Conservation (phyloP, 495 filamentous ascomycete genomes). For the Astrothelium subdiscretum region DNA sequence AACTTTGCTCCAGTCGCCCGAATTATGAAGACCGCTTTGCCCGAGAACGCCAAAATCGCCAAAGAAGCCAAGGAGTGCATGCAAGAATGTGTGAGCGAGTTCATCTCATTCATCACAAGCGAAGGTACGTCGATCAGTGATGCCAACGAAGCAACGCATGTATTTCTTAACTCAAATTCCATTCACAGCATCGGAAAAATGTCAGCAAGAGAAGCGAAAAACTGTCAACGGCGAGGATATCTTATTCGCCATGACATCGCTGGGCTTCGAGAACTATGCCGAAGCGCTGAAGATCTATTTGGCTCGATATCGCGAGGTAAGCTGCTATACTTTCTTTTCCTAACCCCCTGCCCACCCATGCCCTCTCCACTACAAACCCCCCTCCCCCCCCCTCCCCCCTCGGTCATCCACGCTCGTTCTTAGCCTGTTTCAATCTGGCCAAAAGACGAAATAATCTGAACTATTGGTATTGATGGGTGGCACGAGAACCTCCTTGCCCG, state of each 20-base stretch:
- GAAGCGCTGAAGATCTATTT: conserved; percentile 97
- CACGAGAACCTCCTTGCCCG: conserved; percentile 30
- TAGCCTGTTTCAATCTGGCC: conserved; percentile 3
- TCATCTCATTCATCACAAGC: conserved; percentile 99
- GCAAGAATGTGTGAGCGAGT: conserved; percentile 99
- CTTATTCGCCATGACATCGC: conserved; percentile 95
- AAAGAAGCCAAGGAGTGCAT: conserved; percentile 99
- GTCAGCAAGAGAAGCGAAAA: conserved; percentile 97
- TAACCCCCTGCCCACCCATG: not conserved
- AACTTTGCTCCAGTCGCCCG: conserved; percentile 90
- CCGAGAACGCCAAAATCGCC: conserved; percentile 97
- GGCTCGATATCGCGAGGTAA: conserved; percentile 94
- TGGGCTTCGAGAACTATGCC: conserved; percentile 97
- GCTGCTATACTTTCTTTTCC: conserved; percentile 24
- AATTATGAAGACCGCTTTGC: conserved; percentile 95
- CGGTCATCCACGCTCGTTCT: not conserved
- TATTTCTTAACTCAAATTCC: conserved; percentile 26
- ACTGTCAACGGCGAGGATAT: conserved; percentile 99
- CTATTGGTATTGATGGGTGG: conserved; percentile 28
- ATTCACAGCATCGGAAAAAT: conserved; percentile 84
- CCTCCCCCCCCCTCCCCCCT: conserved; percentile 16
- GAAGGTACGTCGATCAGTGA: conserved; percentile 56
- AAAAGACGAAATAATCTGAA: conserved; percentile 24
- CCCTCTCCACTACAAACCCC: conserved; percentile 4
- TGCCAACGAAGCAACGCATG: not conserved